Base-by-base conservation (phyloP, 441 rosid species). In the Adansonia gregorii region DNA sequence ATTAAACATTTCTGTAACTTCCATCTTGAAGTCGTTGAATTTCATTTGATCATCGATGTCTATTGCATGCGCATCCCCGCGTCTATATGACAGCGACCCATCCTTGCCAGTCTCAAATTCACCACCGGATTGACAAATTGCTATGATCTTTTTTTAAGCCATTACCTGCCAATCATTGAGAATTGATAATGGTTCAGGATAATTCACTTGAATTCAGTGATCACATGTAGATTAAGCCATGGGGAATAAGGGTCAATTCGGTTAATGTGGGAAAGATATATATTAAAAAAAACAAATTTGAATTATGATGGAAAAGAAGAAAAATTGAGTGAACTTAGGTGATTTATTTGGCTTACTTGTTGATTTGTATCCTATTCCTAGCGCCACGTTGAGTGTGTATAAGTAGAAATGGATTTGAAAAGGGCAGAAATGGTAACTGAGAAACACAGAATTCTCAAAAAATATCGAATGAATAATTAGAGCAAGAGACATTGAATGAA, bases 11-110 rank as follows among this genome's bases (percentile, higher is more conserved):
- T 95, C 99, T 4, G 96, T 94, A n/a, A 91, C 89, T 81, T 95
- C 98, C 24, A 72, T 69, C 85, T 89, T 84, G 82, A 95, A 95
- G 77, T 92, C 94, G 78, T 71, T 59, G 27, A 89, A 95, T 69
- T 80, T 85, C 85, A 83, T 83, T 74, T 89, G 82, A 35, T 89
- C 93, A 74, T 93, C 98, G 24, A 95, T 84, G 58, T 95, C 99
- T 35, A 95, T 91, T 0, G 98, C 98, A 72, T 95, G 96, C 24
- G 99, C 98, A 70, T 92, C 93, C 0, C 99, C 98, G 3, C 99
- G 97, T 72, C 83, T 87, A 80, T 93, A 93, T 8, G 87, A 78
- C 66, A 93, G 70, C 0, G 80, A 80, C n/a, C 96, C 96, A 68
- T 88, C 89, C 79, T 84, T 88, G 43, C 82, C 86, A 2, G 86